phyloP scores from a whole-genome alignment of 805 yeast genomes.

The Schwanniomyces vanrijiae region DNA sequence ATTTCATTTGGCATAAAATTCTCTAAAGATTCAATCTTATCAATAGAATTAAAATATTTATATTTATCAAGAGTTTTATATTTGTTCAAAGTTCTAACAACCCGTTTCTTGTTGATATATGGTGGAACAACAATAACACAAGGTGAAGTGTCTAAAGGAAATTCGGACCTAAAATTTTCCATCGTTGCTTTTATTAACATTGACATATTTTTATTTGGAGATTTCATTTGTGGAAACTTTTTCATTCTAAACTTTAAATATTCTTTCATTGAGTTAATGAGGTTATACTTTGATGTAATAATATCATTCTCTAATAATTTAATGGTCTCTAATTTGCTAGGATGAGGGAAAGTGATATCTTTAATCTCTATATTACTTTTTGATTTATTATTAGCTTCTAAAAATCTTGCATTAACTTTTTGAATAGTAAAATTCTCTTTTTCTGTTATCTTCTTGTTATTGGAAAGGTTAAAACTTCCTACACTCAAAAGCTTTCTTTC shows the following conservation, averaged over 20 bases:
- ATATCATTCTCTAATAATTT: constrained; percentile 11
- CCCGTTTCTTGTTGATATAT: constrained; percentile 4
- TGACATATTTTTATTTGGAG: neutral
- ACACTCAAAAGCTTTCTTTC: constrained; percentile 13
- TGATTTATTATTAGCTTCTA: neutral
- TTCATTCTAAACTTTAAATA: constrained; percentile 9
- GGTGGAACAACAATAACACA: constrained; percentile 17
- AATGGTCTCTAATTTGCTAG: constrained; percentile 4
- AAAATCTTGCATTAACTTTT: neutral
- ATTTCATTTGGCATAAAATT: neutral
- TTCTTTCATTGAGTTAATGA: constrained; percentile 14
- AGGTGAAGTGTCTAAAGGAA: constrained; percentile 8
- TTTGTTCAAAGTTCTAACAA: constrained; percentile 3
- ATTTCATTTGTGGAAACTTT: neutral
- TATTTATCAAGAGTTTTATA: neutral
- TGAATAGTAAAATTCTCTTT: neutral
- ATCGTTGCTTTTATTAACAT: constrained; percentile 2
- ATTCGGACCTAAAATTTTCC: constrained; percentile 3
- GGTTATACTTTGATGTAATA: constrained; percentile 6
- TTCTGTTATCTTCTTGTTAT: neutral
- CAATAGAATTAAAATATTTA: neutral
- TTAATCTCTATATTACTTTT: neutral
- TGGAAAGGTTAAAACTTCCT: constrained; percentile 2
- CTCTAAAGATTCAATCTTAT: neutral
- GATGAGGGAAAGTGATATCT: constrained; percentile 6